These are phyloP conservation scores for Melaleuca alternifolia DNA, from an alignment of 345 rosid species.

Conservation along the genomic window DNA sequence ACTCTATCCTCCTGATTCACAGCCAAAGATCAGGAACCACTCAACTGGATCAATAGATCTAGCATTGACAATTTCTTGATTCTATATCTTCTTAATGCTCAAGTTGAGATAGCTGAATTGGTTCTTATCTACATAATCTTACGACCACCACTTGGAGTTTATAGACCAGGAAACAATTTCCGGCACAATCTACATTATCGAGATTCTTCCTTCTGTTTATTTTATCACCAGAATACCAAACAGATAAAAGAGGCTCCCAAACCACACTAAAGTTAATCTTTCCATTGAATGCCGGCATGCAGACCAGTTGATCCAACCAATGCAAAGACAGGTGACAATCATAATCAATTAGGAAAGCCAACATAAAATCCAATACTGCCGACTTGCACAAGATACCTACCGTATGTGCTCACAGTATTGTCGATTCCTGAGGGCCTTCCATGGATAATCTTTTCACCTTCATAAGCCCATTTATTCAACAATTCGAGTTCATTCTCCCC, in stretches of 20 bases:
- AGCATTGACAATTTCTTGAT: not conserved
- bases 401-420: slow-evolving; percentile 93
- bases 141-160: not conserved
- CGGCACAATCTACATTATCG: not conserved
- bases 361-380: not conserved
- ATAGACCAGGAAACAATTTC: not conserved
- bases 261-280: not conserved
- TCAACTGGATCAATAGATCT: not conserved
- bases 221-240: not conserved
- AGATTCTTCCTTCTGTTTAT: not conserved
- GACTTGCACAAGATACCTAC: slow-evolving; percentile 22
- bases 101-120: not conserved
- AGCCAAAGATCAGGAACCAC: not conserved
- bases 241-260: not conserved
- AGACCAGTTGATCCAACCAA: not conserved
- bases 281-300: not conserved
- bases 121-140: not conserved
- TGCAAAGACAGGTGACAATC: not conserved
- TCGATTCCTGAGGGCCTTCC: slow-evolving; percentile 97
- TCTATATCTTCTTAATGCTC: not conserved
- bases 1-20: not conserved
- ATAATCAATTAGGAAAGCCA: not conserved
- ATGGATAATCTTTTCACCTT: slow-evolving; percentile 90
- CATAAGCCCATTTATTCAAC: slow-evolving; percentile 91
- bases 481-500: slow-evolving; percentile 48